These are phyloP conservation scores for Alternaria ventricosa DNA, from an alignment of 2,329 filamentous ascomycete genomes.

Conservation along the genomic window DNA sequence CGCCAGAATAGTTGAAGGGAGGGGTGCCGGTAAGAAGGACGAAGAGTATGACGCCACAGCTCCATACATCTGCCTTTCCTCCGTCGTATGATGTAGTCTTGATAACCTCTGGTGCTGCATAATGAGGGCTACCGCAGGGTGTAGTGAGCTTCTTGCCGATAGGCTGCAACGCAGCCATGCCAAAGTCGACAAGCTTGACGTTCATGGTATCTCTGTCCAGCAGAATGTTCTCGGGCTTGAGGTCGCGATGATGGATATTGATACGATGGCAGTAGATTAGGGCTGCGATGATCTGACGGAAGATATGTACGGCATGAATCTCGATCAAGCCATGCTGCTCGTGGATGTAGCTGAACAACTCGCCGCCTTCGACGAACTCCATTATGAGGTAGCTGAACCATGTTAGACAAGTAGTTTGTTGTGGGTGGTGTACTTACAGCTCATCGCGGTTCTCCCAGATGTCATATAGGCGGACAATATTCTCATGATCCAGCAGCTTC, in stretches of 20 bases:
- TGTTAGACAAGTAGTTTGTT: slow-evolving; percentile 18
- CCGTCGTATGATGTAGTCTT: slow-evolving; percentile 79
- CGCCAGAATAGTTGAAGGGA: slow-evolving; percentile 69
- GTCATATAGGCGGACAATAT: slow-evolving; percentile 93
- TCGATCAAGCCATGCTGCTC: slow-evolving; percentile 76
- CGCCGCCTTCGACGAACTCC: slow-evolving; percentile 84
- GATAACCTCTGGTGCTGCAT: slow-evolving; percentile 92
- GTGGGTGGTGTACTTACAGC: slow-evolving; percentile 67
- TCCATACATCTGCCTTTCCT: slow-evolving; percentile 92
- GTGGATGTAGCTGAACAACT: slow-evolving; percentile 88
- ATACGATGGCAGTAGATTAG: slow-evolving; percentile 92
- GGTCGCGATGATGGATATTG: slow-evolving; percentile 93
- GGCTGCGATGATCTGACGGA: slow-evolving; percentile 91
- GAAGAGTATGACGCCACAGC: slow-evolving; percentile 77
- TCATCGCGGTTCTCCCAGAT: slow-evolving; percentile 98
- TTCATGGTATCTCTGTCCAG: slow-evolving; percentile 72
- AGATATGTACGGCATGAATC: slow-evolving; percentile 80
- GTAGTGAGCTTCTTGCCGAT: slow-evolving; percentile 80
- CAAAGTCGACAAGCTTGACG: slow-evolving; percentile 96
- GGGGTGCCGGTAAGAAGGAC: slow-evolving; percentile 83
- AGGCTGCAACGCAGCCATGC: slow-evolving; percentile 93
- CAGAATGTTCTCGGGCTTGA: slow-evolving; percentile 97
- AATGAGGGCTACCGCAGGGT: slow-evolving; percentile 95
- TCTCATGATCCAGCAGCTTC: slow-evolving; percentile 93
- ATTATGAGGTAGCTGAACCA: slow-evolving; percentile 82